phyloP scores from a whole-genome alignment of 2,329 filamentous ascomycete genomes.

The Camillea tinctor region DNA sequence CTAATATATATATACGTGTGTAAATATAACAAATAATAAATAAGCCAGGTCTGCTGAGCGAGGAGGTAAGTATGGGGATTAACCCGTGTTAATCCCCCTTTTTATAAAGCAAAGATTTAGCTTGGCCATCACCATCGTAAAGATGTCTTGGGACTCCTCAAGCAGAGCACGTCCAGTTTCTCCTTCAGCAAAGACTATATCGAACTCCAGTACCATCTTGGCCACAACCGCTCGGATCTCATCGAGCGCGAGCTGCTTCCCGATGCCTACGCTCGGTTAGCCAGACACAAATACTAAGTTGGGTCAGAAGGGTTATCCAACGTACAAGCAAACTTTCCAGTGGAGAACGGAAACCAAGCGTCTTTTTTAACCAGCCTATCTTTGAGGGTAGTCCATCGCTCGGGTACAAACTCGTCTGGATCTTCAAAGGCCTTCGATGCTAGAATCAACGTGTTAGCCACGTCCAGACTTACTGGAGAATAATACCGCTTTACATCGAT shows the following conservation, averaged over 20 bases:
- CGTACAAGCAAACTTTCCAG: conserved; percentile 19
- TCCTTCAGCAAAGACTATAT: conserved; percentile 12
- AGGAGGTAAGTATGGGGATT: no score
- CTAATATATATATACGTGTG: no score
- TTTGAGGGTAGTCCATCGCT: conserved; percentile 20
- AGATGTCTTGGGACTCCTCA: conserved; percentile 16
- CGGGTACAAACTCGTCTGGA: conserved; percentile 18
- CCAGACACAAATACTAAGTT: background rate
- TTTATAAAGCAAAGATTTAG: conserved; percentile 14
- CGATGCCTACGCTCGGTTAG: conserved; percentile 13
- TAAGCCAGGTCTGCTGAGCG: no score
- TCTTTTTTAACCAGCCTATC: conserved; percentile 11
- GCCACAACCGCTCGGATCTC: conserved; percentile 16
- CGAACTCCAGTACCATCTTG: conserved; percentile 17
- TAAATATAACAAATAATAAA: no score
- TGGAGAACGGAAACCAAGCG: conserved; percentile 16
- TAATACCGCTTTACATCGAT: conserved; percentile 11
- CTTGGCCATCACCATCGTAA: conserved; percentile 14
- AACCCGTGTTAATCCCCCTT: background rate
- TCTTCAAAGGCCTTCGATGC: conserved; percentile 13
- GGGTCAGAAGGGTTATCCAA: background rate
- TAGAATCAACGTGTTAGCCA: background rate
- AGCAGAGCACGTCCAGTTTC: conserved; percentile 14
- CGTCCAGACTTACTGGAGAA: background rate
- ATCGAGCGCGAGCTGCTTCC: conserved; percentile 17